A percentile compares a stretch with the other conserved stretches of the same genome.
Evolutionary conservation across 345 rosid genomes (phyloP).

Genomic region (Citrus sp.): DNA sequence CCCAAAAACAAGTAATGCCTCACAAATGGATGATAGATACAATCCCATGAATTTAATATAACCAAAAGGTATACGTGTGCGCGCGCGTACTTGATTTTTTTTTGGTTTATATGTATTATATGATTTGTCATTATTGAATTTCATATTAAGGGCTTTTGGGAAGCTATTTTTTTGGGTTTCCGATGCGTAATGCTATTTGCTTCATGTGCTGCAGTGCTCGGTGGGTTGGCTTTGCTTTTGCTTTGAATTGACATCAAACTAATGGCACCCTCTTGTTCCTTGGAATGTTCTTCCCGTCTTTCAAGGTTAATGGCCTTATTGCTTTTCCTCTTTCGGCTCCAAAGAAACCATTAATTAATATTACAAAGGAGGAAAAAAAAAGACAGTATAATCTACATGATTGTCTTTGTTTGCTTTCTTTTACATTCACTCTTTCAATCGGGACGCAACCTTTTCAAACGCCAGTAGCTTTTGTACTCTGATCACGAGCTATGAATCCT

Average conservation of each 20-base stretch:
- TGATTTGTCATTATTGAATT: background rate
- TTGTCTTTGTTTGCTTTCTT: background rate
- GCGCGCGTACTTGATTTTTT: too few relatives aligned
- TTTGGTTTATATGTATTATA: too few relatives aligned
- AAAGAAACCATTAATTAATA: slow-evolving; percentile 7
- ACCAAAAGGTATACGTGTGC: background rate
- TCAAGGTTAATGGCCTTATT: slow-evolving; percentile 22
- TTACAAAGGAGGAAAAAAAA: background rate
- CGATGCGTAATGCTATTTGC: background rate
- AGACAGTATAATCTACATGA: background rate
- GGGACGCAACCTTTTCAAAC: too few relatives aligned
- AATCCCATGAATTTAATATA: background rate
- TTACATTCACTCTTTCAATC: background rate
- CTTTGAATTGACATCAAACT: background rate
- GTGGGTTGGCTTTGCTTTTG: background rate
- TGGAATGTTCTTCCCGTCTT: slow-evolving; percentile 29
- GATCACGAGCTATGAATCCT: too few relatives aligned
- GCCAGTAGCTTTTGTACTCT: too few relatives aligned
- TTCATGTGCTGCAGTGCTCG: background rate
- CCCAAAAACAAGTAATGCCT: background rate
- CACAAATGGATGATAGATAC: background rate
- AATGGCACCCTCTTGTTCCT: background rate
- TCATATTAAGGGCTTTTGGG: background rate
- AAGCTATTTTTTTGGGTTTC: slow-evolving; percentile 11
- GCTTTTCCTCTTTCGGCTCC: slow-evolving; percentile 39